Conservation (phyloP, 2,329 filamentous ascomycete genomes). For the Aureobasidium sp. region DNA sequence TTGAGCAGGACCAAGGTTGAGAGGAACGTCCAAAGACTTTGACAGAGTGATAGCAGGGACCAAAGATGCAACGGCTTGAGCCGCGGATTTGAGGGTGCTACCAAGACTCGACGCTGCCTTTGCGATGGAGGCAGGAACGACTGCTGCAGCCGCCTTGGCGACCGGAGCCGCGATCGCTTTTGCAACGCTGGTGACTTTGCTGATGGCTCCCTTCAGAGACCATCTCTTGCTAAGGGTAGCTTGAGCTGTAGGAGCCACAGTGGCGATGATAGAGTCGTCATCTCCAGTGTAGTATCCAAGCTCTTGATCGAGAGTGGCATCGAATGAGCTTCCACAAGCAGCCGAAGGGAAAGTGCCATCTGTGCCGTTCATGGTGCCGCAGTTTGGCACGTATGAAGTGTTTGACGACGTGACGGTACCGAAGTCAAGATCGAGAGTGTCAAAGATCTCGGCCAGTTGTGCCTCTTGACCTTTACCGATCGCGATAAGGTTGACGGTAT, state of each 20-base stretch:
- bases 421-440: conserved; percentile 19
- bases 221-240: neutral
- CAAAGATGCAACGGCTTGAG: conserved; percentile 15
- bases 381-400: conserved; percentile 12
- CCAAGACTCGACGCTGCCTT: conserved; percentile 12
- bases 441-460: conserved; percentile 17
- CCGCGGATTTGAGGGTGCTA: conserved; percentile 6
- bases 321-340: conserved; percentile 22
- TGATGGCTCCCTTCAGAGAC: neutral
- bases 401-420: conserved; percentile 17
- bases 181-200: neutral
- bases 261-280: conserved; percentile 12
- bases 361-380: neutral
- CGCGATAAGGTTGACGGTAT: conserved; percentile 15
- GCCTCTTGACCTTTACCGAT: conserved; percentile 16
- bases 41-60: conserved; percentile 18
- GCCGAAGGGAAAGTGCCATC: conserved; percentile 19
- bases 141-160: conserved; percentile 1
- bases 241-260: conserved; percentile 9
- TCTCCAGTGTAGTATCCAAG: conserved; percentile 22
- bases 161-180: conserved; percentile 10
- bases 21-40: conserved; percentile 15
- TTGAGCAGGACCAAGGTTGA: conserved; percentile 20
- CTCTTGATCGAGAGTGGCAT: conserved; percentile 21
- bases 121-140: neutral